Evolutionary conservation across 805 yeast genomes (phyloP).

Genomic region (Candida odintsovae): DNA sequence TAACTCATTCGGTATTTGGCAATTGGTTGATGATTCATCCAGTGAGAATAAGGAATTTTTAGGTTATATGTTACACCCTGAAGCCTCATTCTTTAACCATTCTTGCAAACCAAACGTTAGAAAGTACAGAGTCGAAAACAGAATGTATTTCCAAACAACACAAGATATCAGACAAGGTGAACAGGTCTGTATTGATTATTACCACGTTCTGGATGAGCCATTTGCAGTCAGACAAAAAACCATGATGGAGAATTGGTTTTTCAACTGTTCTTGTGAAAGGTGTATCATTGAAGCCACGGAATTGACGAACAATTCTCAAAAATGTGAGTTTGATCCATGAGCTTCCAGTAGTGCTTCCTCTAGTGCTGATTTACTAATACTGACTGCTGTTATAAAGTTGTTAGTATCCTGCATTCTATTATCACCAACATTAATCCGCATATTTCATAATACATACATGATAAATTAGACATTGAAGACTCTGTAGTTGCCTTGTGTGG

Average conservation of each 20-base stretch:
- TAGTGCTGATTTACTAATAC: constrained; percentile 34
- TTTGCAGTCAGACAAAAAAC: constrained; percentile 35
- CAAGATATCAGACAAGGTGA: constrained; percentile 36
- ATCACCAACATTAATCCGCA: neutral
- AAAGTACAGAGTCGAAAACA: constrained; percentile 36
- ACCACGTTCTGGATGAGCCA: constrained; percentile 39
- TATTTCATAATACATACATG: constrained; percentile 21
- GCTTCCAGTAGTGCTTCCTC: constrained; percentile 35
- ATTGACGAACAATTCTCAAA: constrained; percentile 10
- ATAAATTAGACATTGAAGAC: constrained; percentile 26
- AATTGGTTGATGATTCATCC: constrained; percentile 28
- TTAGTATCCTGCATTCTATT: constrained; percentile 4
- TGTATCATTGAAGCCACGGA: constrained; percentile 29
- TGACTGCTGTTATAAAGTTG: constrained; percentile 17
- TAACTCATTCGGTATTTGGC: constrained; percentile 69
- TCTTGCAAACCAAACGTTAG: constrained; percentile 53
- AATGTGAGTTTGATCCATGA: constrained; percentile 19
- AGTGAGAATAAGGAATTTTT: constrained; percentile 46
- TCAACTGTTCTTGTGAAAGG: constrained; percentile 45
- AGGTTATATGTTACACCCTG: constrained; percentile 56
- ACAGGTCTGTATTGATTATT: constrained; percentile 57
- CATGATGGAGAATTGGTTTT: constrained; percentile 52
- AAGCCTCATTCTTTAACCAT: constrained; percentile 64
- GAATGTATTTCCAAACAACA: constrained; percentile 37
- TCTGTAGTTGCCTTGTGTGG: constrained; percentile 9